phyloP scores from a whole-genome alignment of 805 yeast species.

The Blastobotrys chiropterorum region DNA sequence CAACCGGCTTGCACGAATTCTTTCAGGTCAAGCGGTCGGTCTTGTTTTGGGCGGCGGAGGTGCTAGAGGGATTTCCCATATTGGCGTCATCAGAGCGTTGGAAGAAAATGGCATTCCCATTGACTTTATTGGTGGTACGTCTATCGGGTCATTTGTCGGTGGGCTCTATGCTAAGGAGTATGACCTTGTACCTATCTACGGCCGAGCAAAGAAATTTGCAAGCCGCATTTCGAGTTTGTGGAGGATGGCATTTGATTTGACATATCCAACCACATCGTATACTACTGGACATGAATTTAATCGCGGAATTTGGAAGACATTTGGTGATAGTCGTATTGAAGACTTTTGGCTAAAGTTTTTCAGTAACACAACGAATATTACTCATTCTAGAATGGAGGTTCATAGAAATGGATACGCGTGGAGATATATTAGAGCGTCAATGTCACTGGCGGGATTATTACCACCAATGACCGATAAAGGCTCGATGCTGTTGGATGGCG shows the following conservation, averaged over 20 bases:
- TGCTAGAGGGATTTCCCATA: slow-evolving; percentile 87
- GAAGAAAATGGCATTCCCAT: slow-evolving; percentile 92
- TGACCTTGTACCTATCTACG: slow-evolving; percentile 85
- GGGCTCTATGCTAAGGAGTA: slow-evolving; percentile 92
- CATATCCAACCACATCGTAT: slow-evolving; percentile 90
- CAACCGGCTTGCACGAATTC: slow-evolving; percentile 76
- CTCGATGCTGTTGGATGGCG: slow-evolving; percentile 91
- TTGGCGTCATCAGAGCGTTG: slow-evolving; percentile 84
- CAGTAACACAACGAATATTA: slow-evolving; percentile 89
- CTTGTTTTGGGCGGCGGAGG: slow-evolving; percentile 97
- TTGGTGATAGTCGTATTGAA: slow-evolving; percentile 88
- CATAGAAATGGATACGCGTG: slow-evolving; percentile 91
- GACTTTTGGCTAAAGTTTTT: slow-evolving; percentile 91
- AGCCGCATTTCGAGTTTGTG: slow-evolving; percentile 77
- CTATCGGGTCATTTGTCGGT: slow-evolving; percentile 93
- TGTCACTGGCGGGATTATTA: slow-evolving; percentile 89
- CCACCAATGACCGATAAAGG: slow-evolving; percentile 86
- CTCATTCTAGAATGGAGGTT: slow-evolving; percentile 91
- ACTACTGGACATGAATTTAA: slow-evolving; percentile 97
- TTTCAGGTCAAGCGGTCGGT: slow-evolving; percentile 92
- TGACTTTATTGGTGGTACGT: slow-evolving; percentile 92
- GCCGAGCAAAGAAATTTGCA: slow-evolving; percentile 80
- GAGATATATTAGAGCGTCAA: slow-evolving; percentile 92
- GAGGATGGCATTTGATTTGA: slow-evolving; percentile 78
- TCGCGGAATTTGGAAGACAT: slow-evolving; percentile 94